These are phyloP conservation scores for Phytophthora capsici DNA, from an alignment of 352 stramenopile genomes.

Conservation along the genomic window DNA sequence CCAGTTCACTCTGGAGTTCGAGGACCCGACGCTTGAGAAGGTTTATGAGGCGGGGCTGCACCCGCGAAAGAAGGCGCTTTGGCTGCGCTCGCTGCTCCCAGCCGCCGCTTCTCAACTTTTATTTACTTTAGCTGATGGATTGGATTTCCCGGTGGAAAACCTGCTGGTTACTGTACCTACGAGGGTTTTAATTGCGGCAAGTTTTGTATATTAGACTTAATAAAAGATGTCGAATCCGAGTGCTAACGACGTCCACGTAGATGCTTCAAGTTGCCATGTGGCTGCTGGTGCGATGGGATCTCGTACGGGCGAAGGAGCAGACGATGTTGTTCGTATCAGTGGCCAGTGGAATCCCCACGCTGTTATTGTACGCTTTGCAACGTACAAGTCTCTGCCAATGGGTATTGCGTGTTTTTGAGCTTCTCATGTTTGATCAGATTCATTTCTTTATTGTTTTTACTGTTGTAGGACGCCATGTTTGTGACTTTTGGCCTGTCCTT, in stretches of 20 bases:
- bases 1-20: slow-evolving; percentile 82
- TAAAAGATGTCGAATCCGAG: no score
- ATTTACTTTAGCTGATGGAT: slow-evolving; percentile 73
- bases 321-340: slow-evolving; percentile 81
- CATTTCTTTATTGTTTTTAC: slow-evolving; percentile 6
- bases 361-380: slow-evolving; percentile 76
- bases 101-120: slow-evolving; percentile 76
- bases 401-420: slow-evolving; percentile 41
- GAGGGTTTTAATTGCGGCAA: slow-evolving; percentile 66
- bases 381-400: slow-evolving; percentile 80
- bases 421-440: slow-evolving; percentile 1
- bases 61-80: slow-evolving; percentile 83
- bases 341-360: slow-evolving; percentile 70
- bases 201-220: no score
- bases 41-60: slow-evolving; percentile 72
- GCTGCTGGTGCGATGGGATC: slow-evolving; percentile 75
- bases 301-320: slow-evolving; percentile 65
- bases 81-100: slow-evolving; percentile 80
- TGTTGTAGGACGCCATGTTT: slow-evolving; percentile 73
- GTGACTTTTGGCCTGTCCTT: slow-evolving; percentile 87
- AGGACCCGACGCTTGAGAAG: slow-evolving; percentile 68
- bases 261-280: slow-evolving; percentile 81
- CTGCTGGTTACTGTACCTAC: slow-evolving; percentile 78
- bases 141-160: slow-evolving; percentile 71
- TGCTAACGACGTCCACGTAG: slow-evolving; percentile 23